Evolutionary conservation across 305 asterid species (phyloP).

Genomic region (Fraxinus angustifolia): DNA sequence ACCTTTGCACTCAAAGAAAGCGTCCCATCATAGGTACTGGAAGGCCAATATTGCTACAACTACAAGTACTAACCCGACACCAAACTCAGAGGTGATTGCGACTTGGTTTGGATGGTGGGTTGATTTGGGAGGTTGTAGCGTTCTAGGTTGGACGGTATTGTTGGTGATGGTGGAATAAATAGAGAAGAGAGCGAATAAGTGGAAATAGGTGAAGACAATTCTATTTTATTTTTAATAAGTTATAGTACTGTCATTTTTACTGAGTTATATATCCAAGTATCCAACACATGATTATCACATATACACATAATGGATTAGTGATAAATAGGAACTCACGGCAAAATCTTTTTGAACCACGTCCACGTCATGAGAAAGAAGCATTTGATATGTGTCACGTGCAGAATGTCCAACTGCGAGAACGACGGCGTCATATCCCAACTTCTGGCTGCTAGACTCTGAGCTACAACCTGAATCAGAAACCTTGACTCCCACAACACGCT

Average conservation of each 20-base stretch:
- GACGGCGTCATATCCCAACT: constrained; percentile 63
- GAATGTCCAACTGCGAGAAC: constrained; percentile 99
- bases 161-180: neutral
- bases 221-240: neutral
- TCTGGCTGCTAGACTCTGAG: constrained; percentile 32
- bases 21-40: neutral
- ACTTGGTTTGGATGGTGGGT: neutral
- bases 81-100: neutral
- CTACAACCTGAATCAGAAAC: constrained; percentile 55
- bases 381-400: constrained; percentile 74
- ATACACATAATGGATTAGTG: neutral
- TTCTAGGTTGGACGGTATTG: neutral
- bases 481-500: constrained; percentile 64
- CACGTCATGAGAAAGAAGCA: constrained; percentile 36
- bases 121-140: neutral
- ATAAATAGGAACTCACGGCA: constrained; percentile 58
- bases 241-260: neutral
- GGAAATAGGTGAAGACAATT: neutral
- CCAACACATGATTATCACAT: neutral
- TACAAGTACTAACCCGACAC: neutral
- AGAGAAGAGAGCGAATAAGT: neutral
- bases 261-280: neutral
- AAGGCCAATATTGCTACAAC: neutral
- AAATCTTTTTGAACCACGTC: constrained; percentile 74
- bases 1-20: neutral